These are phyloP conservation scores for Suhomyces kilbournensis DNA, from an alignment of 805 yeast species.

Conservation along the genomic window DNA sequence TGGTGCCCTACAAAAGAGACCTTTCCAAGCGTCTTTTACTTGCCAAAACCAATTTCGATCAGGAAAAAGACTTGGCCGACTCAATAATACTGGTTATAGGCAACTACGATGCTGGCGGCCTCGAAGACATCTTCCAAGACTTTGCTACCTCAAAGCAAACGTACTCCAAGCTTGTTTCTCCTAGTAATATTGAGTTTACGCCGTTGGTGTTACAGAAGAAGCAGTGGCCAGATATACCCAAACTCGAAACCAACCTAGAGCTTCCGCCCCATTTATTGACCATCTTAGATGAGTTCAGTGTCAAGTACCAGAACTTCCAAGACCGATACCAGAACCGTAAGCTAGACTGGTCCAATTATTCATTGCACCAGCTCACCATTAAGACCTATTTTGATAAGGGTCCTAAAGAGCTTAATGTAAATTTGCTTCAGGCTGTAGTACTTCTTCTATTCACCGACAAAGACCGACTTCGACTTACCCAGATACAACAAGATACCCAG, in stretches of 20 bases:
- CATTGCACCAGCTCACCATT: conserved; percentile 40
- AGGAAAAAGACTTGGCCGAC: conserved; percentile 21
- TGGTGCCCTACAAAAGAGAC: conserved; percentile 29
- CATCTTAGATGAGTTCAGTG: conserved; percentile 20
- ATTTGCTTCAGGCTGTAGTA: conserved; percentile 44
- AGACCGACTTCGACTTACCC: conserved; percentile 16
- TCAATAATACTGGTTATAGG: conserved; percentile 27
- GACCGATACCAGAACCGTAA: conserved; percentile 22
- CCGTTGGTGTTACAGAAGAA: conserved; percentile 33
- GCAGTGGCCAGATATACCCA: conserved; percentile 42
- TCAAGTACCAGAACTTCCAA: conserved; percentile 16
- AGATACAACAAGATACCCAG: conserved; percentile 25
- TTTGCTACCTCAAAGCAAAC: conserved; percentile 18
- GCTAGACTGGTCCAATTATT: conserved; percentile 41
- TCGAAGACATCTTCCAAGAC: conserved; percentile 36
- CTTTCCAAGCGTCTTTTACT: conserved; percentile 37
- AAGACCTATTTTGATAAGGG: conserved; percentile 29
- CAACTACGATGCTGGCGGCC: conserved; percentile 24
- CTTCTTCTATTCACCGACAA: conserved; percentile 35
- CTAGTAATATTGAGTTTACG: conserved; percentile 19
- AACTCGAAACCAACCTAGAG: conserved; percentile 14
- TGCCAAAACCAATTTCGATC: conserved; percentile 15
- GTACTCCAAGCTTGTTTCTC: conserved; percentile 8
- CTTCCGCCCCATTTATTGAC: conserved; percentile 22
- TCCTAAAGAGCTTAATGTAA: conserved; percentile 32